Conservation (phyloP, 2,329 filamentous ascomycete genomes). For the Aureobasidium sp. region DNA sequence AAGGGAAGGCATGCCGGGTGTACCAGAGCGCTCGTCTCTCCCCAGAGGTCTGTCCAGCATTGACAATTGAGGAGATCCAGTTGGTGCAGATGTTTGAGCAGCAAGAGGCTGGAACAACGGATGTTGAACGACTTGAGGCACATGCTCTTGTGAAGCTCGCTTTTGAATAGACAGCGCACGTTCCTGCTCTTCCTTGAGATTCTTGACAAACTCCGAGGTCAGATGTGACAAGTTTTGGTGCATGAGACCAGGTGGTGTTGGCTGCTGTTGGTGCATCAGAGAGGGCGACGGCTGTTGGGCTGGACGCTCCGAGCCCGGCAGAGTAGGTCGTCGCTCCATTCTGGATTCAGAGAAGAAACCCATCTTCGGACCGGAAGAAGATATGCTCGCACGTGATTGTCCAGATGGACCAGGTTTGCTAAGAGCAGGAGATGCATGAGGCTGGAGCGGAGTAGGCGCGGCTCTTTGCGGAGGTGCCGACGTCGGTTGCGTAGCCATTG, state of each 20-base stretch:
- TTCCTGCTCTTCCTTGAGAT: conserved; percentile 26
- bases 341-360: conserved; percentile 26
- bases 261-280: conserved; percentile 14
- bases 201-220: conserved; percentile 16
- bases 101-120: conserved; percentile 1
- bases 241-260: conserved; percentile 17
- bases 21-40: conserved; percentile 24
- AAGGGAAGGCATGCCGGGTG: conserved; percentile 21
- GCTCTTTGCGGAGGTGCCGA: conserved; percentile 23
- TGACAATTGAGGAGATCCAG: conserved; percentile 1
- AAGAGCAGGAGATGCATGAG: conserved; percentile 21
- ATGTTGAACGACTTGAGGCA: conserved; percentile 15
- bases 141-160: conserved; percentile 17
- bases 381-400: conserved; percentile 17
- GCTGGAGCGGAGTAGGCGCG: conserved; percentile 19
- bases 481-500: conserved; percentile 25
- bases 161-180: conserved; percentile 23
- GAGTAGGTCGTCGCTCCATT: conserved; percentile 22
- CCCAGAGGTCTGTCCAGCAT: conserved; percentile 22
- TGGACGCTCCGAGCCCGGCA: conserved; percentile 16
- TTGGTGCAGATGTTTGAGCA: background rate
- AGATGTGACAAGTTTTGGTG: conserved; percentile 15
- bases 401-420: conserved; percentile 18
- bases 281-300: conserved; percentile 2
- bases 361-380: conserved; percentile 24